Evolutionary conservation across 306 rosid genomes (phyloP).

Genomic region (Ormosia emarginata): DNA sequence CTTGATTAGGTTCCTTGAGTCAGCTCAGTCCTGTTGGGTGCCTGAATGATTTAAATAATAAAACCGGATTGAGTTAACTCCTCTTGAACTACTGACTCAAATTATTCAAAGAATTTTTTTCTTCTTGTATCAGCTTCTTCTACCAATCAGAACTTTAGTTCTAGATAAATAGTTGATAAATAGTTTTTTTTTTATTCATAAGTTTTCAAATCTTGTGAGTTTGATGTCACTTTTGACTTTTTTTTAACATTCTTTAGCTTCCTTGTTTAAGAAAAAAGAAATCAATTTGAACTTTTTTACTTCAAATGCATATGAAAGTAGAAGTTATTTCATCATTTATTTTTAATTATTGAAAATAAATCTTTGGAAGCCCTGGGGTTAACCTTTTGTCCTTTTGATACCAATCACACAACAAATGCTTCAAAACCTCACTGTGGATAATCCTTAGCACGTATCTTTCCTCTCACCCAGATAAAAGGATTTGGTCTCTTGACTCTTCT

Average conservation of each 20-base stretch:
- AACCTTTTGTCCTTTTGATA: neutral
- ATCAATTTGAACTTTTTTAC: neutral
- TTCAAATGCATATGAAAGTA: neutral
- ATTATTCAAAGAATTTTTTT: neutral
- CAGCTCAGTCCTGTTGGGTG: neutral
- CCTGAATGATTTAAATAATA: neutral
- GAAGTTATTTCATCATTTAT: neutral
- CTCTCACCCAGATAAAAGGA: no score
- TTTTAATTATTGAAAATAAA: neutral
- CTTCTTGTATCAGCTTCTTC: neutral
- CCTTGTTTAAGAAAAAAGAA: neutral
- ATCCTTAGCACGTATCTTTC: neutral
- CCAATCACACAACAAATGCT: neutral
- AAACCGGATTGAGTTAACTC: slow-evolving; percentile 18
- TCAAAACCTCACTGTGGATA: neutral
- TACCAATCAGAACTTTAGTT: neutral
- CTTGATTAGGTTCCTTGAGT: neutral
- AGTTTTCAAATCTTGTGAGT: slow-evolving; percentile 10
- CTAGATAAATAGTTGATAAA: neutral
- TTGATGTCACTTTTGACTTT: neutral
- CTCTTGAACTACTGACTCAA: slow-evolving; percentile 21
- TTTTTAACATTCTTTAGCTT: neutral
- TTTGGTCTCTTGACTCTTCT: no score
- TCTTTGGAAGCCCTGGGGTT: neutral
- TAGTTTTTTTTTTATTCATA: neutral